Percentiles rank a stretch among this genome's conserved stretches.
These are phyloP conservation scores for Bondarzewia mesenterica DNA, from an alignment of 1,284 basidiomycete genomes.

Conservation along the genomic window DNA sequence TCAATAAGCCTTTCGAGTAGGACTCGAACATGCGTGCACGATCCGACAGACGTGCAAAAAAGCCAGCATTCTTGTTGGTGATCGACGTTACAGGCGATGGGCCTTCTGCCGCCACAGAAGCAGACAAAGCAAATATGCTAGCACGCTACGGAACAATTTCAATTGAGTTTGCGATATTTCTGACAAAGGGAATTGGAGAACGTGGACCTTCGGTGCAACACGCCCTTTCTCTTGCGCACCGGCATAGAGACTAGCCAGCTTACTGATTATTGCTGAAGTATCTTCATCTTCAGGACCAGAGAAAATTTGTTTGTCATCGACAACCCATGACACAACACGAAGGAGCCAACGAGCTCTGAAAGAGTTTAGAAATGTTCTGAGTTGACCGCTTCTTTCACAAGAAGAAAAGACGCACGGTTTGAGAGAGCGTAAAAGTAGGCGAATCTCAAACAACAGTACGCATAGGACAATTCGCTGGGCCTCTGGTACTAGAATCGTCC, in stretches of 20 bases:
- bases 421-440: constrained; percentile 50
- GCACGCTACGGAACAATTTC: constrained; percentile 27
- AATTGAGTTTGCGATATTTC: background rate
- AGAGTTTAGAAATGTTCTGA: background rate
- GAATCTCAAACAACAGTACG: constrained; percentile 51
- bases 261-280: constrained; percentile 26
- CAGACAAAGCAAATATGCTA: constrained; percentile 33
- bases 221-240: constrained; percentile 38
- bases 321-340: constrained; percentile 42
- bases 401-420: constrained; percentile 42
- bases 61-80: constrained; percentile 15
- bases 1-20: constrained; percentile 35
- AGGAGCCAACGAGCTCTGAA: constrained; percentile 50
- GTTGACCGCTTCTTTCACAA: background rate
- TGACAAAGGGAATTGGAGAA: background rate
- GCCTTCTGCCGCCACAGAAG: constrained; percentile 14
- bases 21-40: constrained; percentile 33
- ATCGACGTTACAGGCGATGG: constrained; percentile 1
- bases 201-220: constrained; percentile 34
- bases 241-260: constrained; percentile 42
- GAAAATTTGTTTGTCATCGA: constrained; percentile 22
- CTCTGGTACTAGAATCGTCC: constrained; percentile 34
- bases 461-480: constrained; percentile 52
- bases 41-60: constrained; percentile 18
- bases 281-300: constrained; percentile 36